Evolutionary conservation across 257 asterid species (phyloP), one percentile per base, ranked within the genome.

Genomic region (Handroanthus guayacan): DNA sequence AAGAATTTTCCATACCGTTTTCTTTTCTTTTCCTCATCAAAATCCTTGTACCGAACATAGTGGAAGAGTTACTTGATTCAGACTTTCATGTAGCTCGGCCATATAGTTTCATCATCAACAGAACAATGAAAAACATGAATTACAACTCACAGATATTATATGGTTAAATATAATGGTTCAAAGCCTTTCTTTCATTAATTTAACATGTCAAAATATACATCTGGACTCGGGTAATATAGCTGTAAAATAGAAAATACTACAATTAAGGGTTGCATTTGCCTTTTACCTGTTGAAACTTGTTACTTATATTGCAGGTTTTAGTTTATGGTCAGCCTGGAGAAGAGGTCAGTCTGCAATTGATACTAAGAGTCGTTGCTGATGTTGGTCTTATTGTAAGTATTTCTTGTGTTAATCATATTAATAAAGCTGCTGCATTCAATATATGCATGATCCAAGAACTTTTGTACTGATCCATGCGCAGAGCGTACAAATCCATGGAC

Each of bases 341-440:
- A 87, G 99, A 89, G 80, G 85, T 86, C 74, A 89, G 85, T 81
- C 90, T 95, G 88, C 96, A 95, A 84, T 79, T 95, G 84, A 91
- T 95, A 78, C 90, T 95, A 63, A 83, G 99, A 82, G 97, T 95
- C 39, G 99, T 95, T 9, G 99, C 99, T 70, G 99, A 95, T 84
- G 97, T 92, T 87, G 99, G 99, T 69, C 95, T 95, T 72, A 90
- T 92, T 75, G 99, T 95, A 82, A 87, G 98, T 86, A 79, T 44
- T 75, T 3, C 57, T 70, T 43, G 39, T 64, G 43, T 75, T 75
- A 70, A 41, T 69, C 54, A 41, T 71, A 3, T 55, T 20, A 51
- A 51, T 39, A 65, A 70, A 54, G 44, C 74, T 75, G 14, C 18
- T 67, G 57, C 63, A 58, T 76, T 34, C 58, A 50, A 74, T 70